Conservation (phyloP, 2,329 filamentous ascomycete species). For the Neurospora sp. region DNA sequence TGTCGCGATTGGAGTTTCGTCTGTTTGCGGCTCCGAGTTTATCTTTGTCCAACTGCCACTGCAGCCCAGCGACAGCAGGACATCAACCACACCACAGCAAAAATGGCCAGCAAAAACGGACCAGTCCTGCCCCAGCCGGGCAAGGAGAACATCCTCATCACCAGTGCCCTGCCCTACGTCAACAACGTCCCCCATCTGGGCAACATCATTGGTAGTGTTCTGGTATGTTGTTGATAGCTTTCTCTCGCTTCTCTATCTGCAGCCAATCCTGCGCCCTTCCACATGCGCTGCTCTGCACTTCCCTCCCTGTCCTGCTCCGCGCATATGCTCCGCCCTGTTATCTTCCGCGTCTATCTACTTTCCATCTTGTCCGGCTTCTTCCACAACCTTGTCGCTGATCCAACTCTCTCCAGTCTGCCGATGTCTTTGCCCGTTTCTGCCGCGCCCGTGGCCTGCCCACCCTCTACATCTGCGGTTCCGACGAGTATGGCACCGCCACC, state of each 20-base stretch:
- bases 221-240: slow-evolving; percentile 29
- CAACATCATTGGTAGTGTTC: slow-evolving; percentile 78
- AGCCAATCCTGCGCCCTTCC: neutral
- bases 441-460: slow-evolving; percentile 71
- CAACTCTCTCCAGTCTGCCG: slow-evolving; percentile 47
- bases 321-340: neutral
- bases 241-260: slow-evolving; percentile 1
- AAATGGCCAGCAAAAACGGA: slow-evolving; percentile 13
- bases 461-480: slow-evolving; percentile 75
- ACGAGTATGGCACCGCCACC: slow-evolving; percentile 93
- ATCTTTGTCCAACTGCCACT: neutral
- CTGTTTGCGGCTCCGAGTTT: neutral
- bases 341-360: too few relatives aligned
- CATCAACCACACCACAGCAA: slow-evolving; percentile 1
- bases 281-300: neutral
- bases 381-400: neutral
- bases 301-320: neutral
- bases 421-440: slow-evolving; percentile 75
- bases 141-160: slow-evolving; percentile 82
- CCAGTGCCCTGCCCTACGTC: slow-evolving; percentile 82
- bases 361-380: too few relatives aligned
- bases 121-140: slow-evolving; percentile 56
- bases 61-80: neutral
- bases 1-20: neutral
- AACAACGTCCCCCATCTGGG: slow-evolving; percentile 74